Conservation (phyloP, 1,139 yeast species). For the Pichia norvegensis region DNA sequence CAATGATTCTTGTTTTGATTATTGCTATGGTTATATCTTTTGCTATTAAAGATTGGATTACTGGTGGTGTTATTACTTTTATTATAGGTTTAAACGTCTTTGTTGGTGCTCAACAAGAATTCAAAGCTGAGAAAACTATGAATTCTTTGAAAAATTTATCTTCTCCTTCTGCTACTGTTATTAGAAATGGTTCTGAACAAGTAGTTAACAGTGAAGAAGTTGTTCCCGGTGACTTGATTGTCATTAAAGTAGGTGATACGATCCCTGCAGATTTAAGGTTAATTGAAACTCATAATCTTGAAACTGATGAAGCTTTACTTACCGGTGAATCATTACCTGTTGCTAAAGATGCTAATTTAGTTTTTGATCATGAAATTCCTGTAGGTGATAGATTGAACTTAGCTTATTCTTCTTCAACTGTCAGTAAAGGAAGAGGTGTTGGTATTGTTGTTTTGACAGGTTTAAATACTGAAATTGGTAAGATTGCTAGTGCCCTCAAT, state of each 20-base stretch:
- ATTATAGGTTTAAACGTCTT: conserved; percentile 60
- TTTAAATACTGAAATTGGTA: conserved; percentile 66
- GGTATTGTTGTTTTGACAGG: conserved; percentile 67
- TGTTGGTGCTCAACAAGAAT: conserved; percentile 58
- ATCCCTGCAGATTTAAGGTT: conserved; percentile 71
- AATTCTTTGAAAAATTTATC: conserved; percentile 62
- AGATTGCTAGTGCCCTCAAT: conserved; percentile 59
- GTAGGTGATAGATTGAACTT: conserved; percentile 73
- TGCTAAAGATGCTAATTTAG: conserved; percentile 41
- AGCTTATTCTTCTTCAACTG: conserved; percentile 65
- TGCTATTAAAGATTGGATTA: conserved; percentile 72
- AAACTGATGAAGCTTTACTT: conserved; percentile 71
- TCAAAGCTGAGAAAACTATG: conserved; percentile 68
- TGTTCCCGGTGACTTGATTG: conserved; percentile 70
- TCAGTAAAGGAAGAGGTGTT: conserved; percentile 68
- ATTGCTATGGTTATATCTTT: conserved; percentile 71
- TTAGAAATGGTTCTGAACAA: conserved; percentile 53
- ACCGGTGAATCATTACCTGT: conserved; percentile 80
- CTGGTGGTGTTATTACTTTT: conserved; percentile 74
- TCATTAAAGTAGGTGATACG: conserved; percentile 66
- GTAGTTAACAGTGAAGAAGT: conserved; percentile 58
- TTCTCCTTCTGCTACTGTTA: conserved; percentile 66
- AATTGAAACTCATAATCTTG: conserved; percentile 55
- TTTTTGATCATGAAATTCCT: conserved; percentile 42
- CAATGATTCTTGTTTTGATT: conserved; percentile 71